These are phyloP conservation scores for Heimioporus punctisporus DNA, from an alignment of 1,284 basidiomycete genomes.

Conservation along the genomic window DNA sequence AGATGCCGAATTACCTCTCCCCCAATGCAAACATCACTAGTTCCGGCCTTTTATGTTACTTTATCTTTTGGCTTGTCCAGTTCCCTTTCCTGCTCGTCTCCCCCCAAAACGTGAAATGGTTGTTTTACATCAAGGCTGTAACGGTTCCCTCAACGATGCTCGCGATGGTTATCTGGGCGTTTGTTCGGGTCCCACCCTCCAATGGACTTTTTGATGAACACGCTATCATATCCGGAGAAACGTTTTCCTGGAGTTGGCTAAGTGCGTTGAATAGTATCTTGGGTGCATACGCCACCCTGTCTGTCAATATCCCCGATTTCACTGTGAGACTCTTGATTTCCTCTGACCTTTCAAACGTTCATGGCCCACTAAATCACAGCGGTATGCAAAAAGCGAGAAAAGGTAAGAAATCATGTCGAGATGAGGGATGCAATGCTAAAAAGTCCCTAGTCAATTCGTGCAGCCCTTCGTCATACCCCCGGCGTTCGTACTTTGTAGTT, in stretches of 20 bases:
- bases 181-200: slow-evolving; percentile 53
- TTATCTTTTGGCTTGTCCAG: slow-evolving; percentile 68
- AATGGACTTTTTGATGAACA: slow-evolving; percentile 45
- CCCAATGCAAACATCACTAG: slow-evolving; percentile 57
- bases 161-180: slow-evolving; percentile 64
- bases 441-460: slow-evolving; percentile 46
- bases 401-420: slow-evolving; percentile 16
- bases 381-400: slow-evolving; percentile 33
- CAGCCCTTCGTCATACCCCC: slow-evolving; percentile 63
- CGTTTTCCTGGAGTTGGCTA: slow-evolving; percentile 54
- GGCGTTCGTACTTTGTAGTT: slow-evolving; percentile 56
- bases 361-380: slow-evolving; percentile 15
- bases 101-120: slow-evolving; percentile 58
- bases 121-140: slow-evolving; percentile 64
- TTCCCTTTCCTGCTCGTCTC: slow-evolving; percentile 67
- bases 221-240: slow-evolving; percentile 33
- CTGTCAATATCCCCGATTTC: slow-evolving; percentile 65
- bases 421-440: slow-evolving; percentile 6
- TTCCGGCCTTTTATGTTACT: slow-evolving; percentile 57
- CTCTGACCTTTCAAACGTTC: neutral
- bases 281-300: slow-evolving; percentile 51
- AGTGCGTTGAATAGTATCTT: slow-evolving; percentile 57
- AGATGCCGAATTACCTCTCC: slow-evolving; percentile 56
- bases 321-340: slow-evolving; percentile 42
- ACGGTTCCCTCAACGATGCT: slow-evolving; percentile 60